Evolutionary conservation across 2,329 filamentous ascomycete genomes (phyloP).

Genomic region (Cercospora zeina): DNA sequence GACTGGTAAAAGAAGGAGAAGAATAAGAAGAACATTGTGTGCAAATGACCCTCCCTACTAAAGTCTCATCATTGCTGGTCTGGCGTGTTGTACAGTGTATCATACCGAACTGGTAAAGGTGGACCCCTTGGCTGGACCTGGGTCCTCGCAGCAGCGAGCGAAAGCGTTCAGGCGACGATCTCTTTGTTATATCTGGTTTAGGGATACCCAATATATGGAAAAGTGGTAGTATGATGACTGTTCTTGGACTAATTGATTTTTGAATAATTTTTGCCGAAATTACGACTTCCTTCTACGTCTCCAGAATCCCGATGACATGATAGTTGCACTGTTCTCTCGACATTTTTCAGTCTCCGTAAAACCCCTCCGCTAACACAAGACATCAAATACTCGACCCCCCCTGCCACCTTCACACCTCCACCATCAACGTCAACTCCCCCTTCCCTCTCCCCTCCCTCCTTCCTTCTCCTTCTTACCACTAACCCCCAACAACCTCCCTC

Average conservation of each 20-base stretch:
- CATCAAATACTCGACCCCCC: no score
- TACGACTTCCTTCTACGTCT: no score
- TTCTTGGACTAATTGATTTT: background rate
- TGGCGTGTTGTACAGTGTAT: conserved; percentile 8
- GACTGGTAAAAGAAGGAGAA: conserved; percentile 11
- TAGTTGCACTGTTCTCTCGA: no score
- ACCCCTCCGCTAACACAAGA: no score
- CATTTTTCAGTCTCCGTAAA: no score
- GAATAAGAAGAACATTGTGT: background rate
- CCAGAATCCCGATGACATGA: no score
- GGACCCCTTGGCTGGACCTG: background rate
- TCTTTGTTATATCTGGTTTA: background rate
- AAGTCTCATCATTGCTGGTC: background rate
- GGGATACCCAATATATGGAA: conserved; percentile 1
- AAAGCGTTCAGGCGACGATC: background rate
- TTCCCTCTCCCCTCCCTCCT: background rate
- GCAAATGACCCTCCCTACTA: background rate
- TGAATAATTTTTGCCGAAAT: no score
- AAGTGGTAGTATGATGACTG: conserved; percentile 4
- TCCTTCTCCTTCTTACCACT: background rate
- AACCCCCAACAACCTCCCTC: conserved; percentile 14
- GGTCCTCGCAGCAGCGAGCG: background rate
- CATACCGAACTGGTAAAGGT: background rate
- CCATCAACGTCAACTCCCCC: no score
- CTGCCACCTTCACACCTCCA: no score